These are phyloP conservation scores for Crithidia sp. DNA, from an alignment of 208 protist genomes.

Conservation along the genomic window DNA sequence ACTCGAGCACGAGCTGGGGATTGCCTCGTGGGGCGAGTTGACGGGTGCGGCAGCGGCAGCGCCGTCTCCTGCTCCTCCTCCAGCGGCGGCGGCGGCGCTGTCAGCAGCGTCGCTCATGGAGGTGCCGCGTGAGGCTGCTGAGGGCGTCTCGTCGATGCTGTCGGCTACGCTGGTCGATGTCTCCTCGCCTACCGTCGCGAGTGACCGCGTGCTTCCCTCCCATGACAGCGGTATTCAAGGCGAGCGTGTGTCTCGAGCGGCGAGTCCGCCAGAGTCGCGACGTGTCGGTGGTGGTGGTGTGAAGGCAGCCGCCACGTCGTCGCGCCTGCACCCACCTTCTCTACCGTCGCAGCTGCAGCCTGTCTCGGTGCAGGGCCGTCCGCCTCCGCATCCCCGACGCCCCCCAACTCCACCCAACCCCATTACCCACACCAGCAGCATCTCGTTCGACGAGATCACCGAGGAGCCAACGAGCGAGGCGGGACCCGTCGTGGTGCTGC, in stretches of 20 bases:
- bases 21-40: conserved; percentile 38
- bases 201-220: conserved; percentile 21
- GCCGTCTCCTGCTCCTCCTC: too few relatives aligned
- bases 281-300: not conserved
- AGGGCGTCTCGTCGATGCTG: too few relatives aligned
- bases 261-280: not conserved
- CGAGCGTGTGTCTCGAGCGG: not conserved
- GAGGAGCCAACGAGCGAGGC: conserved; percentile 38
- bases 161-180: not conserved
- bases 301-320: too few relatives aligned
- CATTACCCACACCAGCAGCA: conserved; percentile 39
- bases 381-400: conserved; percentile 28
- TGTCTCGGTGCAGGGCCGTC: conserved; percentile 19
- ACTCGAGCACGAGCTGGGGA: conserved; percentile 62
- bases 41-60: not conserved
- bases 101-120: too few relatives aligned
- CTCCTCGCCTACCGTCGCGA: conserved; percentile 18
- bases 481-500: conserved; percentile 36
- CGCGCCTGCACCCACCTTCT: too few relatives aligned
- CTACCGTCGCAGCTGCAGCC: too few relatives aligned
- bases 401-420: conserved; percentile 31
- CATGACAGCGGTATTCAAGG: not conserved
- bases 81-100: too few relatives aligned
- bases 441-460: conserved; percentile 39
- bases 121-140: too few relatives aligned